Conservation (phyloP, 345 rosid species). For the Diplotaxis tenuifolia region DNA sequence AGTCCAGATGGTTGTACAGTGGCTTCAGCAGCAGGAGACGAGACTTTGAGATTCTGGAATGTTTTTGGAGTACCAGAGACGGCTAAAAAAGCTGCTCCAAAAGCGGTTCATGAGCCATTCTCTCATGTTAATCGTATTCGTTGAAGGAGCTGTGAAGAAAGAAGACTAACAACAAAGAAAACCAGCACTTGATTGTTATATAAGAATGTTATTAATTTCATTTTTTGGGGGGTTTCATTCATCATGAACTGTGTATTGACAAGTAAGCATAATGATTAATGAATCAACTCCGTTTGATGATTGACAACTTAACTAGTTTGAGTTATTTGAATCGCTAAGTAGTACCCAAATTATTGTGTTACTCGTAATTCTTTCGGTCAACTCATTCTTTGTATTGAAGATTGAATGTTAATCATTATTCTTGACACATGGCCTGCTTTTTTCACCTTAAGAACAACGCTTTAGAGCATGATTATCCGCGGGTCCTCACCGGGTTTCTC, state of each 20-base stretch:
- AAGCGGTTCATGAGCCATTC: background rate
- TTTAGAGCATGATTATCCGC: too few relatives aligned
- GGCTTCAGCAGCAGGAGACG: slow-evolving; percentile 2
- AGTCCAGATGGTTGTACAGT: slow-evolving; percentile 5
- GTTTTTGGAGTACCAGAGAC: background rate
- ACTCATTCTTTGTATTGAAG: background rate
- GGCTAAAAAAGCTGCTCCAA: background rate
- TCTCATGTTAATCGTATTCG: background rate
- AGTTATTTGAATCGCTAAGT: too few relatives aligned
- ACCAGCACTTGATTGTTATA: background rate
- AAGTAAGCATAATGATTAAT: too few relatives aligned
- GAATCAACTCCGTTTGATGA: too few relatives aligned
- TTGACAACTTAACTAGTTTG: too few relatives aligned
- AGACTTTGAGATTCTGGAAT: background rate
- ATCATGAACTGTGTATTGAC: background rate
- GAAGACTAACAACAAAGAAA: background rate
- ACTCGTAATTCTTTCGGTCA: too few relatives aligned
- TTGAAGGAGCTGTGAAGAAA: background rate
- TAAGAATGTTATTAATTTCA: background rate
- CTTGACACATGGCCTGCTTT: too few relatives aligned
- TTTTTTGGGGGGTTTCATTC: background rate
- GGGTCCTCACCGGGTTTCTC: too few relatives aligned
- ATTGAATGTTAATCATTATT: too few relatives aligned
- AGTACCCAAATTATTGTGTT: too few relatives aligned
- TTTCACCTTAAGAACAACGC: too few relatives aligned